Base-by-base conservation (phyloP, 73 alveolate species). In the Symbiodinium pilosum region DNA sequence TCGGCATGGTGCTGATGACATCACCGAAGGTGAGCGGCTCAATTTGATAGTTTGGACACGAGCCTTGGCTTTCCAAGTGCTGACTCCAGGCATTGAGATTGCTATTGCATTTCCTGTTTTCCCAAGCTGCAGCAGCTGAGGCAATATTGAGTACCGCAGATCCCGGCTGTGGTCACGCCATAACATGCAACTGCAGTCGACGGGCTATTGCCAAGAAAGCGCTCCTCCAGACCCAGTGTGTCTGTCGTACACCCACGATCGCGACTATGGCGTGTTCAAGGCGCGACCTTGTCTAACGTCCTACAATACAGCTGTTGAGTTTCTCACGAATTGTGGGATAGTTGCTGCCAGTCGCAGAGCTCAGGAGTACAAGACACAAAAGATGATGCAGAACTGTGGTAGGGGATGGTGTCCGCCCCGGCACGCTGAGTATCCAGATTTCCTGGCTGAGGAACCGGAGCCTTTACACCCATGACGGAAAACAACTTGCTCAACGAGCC, bases 1-100 rank as follows among this genome's bases (percentile, higher is more conserved):
- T 30, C 99, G 99, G 44, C 99, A 93, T 34, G 99, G 99, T 26
- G 99, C 99, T 2, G 93, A 93, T 41, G 99, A 93, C 59, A 93
- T 93, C 21, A 28, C 40, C 3, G 93, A 81, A 81, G 99, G 99
- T 21, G 99, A 93, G 77, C 99, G 99, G 71, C 77, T 93, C 87
- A 93, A 93, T n/a, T 87, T 93, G 32, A 93, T 93, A n/a, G 81
- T 93, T 43, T 93, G 99, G 99, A 42, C 93, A 5, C 93, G 99
- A 38, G 26, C 28, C 93, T 71, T n/a, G 94, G n/a, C n/a, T n/a
- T n/a, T n/a, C 56, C 73, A 54, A 54, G 73, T n/a, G 3, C 32
- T 26, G 20, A 36, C n/a, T 6, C 73, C 32, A 54, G 73, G 73
- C 26, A 24, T n/a, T 54, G 73, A 54, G 20, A 9, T 11, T 0